phyloP scores from a whole-genome alignment of 768 basidiomycete species.

The Suillus occidentalis region DNA sequence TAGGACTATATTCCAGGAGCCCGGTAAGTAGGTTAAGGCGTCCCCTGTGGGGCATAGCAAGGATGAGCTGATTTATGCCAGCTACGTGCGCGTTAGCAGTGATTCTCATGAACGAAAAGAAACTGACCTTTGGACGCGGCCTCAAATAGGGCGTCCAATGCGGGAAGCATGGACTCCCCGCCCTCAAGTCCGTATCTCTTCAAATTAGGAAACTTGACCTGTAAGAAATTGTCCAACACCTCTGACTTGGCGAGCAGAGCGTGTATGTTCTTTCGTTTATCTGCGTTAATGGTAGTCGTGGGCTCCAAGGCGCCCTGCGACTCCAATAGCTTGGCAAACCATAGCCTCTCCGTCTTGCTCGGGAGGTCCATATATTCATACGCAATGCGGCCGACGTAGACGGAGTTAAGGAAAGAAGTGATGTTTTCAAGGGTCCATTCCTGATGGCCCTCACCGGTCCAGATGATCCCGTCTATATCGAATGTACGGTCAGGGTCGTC shows the following conservation, averaged over 20 bases:
- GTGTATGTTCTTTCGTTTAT: conserved; percentile 59
- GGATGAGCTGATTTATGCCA: conserved; percentile 68
- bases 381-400: conserved; percentile 85
- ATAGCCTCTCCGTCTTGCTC: conserved; percentile 80
- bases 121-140: conserved; percentile 57
- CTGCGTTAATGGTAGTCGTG: conserved; percentile 28
- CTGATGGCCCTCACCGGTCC: conserved; percentile 50
- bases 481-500: conserved; percentile 51
- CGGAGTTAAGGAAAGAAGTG: conserved; percentile 59
- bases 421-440: conserved; percentile 75
- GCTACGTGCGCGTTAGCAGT: conserved; percentile 35
- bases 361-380: conserved; percentile 94
- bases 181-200: conserved; percentile 90
- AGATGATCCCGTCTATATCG: conserved; percentile 79
- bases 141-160: conserved; percentile 74
- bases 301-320: conserved; percentile 37
- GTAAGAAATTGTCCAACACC: conserved; percentile 81
- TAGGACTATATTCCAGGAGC: conserved; percentile 64
- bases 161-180: conserved; percentile 91
- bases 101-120: not conserved
- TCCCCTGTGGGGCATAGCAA: conserved; percentile 89
- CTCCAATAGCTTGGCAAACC: conserved; percentile 88
- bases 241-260: conserved; percentile 73
- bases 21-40: conserved; percentile 84
- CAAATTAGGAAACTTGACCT: conserved; percentile 85